Conservation (phyloP, 495 filamentous ascomycete genomes). For the Sabuloglossum arenarium region DNA sequence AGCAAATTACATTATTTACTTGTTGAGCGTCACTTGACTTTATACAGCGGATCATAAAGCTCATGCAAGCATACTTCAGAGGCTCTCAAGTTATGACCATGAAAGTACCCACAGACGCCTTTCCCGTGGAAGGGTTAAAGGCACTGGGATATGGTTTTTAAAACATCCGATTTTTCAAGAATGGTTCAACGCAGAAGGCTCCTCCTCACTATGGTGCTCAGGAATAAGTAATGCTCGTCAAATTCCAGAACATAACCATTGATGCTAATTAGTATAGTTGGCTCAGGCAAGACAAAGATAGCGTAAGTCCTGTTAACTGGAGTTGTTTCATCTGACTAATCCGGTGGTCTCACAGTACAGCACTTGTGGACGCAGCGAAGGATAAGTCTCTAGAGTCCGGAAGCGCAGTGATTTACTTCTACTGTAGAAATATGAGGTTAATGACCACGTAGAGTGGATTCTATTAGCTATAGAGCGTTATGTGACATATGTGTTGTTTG, state of each 20-base stretch:
- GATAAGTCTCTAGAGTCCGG: slow-evolving; percentile 3
- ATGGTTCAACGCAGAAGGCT: slow-evolving; percentile 6
- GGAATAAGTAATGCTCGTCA: slow-evolving; percentile 12
- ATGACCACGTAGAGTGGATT: no score
- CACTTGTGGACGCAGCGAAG: slow-evolving; percentile 8
- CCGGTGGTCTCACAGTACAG: slow-evolving; percentile 2
- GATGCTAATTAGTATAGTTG: slow-evolving; percentile 8
- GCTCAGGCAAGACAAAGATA: slow-evolving; percentile 14
- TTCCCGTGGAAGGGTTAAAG: slow-evolving; percentile 7
- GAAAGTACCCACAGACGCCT: slow-evolving; percentile 10
- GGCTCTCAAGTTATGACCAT: slow-evolving; percentile 13
- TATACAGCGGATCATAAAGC: no score
- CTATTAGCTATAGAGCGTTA: no score
- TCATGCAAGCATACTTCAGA: neutral
- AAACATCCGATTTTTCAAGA: slow-evolving; percentile 10
- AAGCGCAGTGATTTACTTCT: slow-evolving; percentile 12
- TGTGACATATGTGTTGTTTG: no score
- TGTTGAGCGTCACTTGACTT: no score
- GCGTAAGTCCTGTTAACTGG: slow-evolving; percentile 6
- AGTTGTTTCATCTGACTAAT: slow-evolving; percentile 2
- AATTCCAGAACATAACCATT: slow-evolving; percentile 3
- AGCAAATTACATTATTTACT: no score
- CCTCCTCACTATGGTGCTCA: slow-evolving; percentile 12
- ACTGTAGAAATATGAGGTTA: no score
- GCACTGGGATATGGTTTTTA: slow-evolving; percentile 12